Percentiles rank a stretch among this genome's conserved stretches.
Evolutionary conservation across 2,329 filamentous ascomycete genomes (phyloP).

Genomic region (Beauveria rudraprayagi): DNA sequence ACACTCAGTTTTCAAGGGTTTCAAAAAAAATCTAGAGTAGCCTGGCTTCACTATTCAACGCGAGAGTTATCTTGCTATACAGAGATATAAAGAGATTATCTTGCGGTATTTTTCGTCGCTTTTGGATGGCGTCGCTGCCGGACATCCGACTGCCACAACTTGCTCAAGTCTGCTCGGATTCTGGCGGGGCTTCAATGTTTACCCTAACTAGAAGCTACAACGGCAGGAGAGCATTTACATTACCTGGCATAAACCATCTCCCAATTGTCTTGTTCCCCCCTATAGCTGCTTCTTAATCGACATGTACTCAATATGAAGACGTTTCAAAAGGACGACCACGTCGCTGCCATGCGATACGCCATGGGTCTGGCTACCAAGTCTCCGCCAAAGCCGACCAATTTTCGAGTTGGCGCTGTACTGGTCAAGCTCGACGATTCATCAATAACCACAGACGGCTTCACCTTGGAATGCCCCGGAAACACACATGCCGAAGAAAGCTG

Average conservation of each 20-base stretch:
- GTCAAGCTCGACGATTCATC: conserved; percentile 48
- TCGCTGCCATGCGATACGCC: conserved; percentile 56
- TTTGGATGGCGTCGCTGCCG: neutral
- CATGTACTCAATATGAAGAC: neutral
- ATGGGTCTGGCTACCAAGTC: conserved; percentile 71
- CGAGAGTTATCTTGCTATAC: too few relatives aligned
- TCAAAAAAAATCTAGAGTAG: neutral
- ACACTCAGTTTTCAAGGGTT: neutral
- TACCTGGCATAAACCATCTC: neutral
- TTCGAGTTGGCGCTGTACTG: conserved; percentile 87
- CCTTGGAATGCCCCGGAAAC: conserved; percentile 82
- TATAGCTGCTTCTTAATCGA: neutral
- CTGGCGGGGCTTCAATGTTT: neutral
- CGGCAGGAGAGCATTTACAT: neutral
- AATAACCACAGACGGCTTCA: conserved; percentile 77
- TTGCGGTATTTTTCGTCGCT: neutral
- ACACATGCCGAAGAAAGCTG: conserved; percentile 96
- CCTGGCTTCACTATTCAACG: too few relatives aligned
- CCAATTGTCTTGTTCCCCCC: neutral
- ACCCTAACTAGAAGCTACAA: neutral
- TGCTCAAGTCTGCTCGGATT: neutral
- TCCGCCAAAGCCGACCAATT: conserved; percentile 83
- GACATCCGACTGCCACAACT: neutral
- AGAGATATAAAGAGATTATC: too few relatives aligned
- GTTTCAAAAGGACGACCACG: conserved; percentile 32